Conservation (phyloP, 2,329 filamentous ascomycete species). For the Epichloe sp. region DNA sequence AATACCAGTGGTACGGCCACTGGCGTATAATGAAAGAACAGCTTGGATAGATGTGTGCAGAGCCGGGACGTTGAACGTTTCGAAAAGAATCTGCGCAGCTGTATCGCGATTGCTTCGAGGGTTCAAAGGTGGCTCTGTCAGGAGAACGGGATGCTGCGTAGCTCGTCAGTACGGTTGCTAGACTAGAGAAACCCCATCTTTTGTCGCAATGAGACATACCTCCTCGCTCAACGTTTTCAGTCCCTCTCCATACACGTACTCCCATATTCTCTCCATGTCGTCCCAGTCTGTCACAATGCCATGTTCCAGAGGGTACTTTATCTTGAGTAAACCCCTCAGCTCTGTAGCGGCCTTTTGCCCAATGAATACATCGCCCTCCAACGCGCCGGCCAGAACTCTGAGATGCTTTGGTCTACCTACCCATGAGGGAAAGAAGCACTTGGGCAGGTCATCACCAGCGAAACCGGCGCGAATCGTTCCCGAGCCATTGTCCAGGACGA, state of each 20-base stretch:
- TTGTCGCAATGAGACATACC: conserved; percentile 30
- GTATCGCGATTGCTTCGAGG: conserved; percentile 91
- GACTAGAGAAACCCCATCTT: not conserved
- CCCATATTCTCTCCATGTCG: conserved; percentile 99
- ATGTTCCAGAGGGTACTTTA: conserved; percentile 89
- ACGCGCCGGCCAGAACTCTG: conserved; percentile 84
- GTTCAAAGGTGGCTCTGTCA: conserved; percentile 93
- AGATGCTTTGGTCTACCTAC: conserved; percentile 93
- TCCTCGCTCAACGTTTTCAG: conserved; percentile 96
- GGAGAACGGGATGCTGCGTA: conserved; percentile 72
- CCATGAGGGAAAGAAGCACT: conserved; percentile 95
- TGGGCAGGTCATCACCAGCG: conserved; percentile 87
- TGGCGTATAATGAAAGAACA: conserved; percentile 89
- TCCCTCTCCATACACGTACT: conserved; percentile 91
- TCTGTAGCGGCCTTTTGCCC: conserved; percentile 80
- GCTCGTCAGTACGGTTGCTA: conserved; percentile 9
- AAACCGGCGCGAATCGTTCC: conserved; percentile 96
- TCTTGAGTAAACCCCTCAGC: conserved; percentile 84
- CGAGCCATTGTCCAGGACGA: conserved; percentile 97
- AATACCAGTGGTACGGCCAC: conserved; percentile 87
- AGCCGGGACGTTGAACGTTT: conserved; percentile 96
- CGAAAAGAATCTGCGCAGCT: conserved; percentile 93
- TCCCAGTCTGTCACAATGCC: conserved; percentile 99
- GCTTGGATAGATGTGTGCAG: conserved; percentile 96
- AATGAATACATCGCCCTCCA: conserved; percentile 96